Evolutionary conservation across 192 early-diverging fungal genomes (phyloP).

Genomic region (Mortierella claussenii): DNA sequence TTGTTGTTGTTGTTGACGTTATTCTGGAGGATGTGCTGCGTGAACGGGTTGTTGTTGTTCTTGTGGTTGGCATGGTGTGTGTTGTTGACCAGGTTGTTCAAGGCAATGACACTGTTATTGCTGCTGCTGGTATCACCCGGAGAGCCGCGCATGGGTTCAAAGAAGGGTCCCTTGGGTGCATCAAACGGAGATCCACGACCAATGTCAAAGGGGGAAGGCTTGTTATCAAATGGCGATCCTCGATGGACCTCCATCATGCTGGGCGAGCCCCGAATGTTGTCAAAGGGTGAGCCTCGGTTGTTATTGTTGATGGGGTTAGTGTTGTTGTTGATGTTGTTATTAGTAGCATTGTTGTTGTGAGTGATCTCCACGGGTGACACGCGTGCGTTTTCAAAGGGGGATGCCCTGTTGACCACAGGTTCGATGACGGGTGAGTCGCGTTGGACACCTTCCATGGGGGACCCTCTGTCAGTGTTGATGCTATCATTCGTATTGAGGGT

Average conservation of each 20-base stretch:
- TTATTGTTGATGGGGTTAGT: too few relatives aligned
- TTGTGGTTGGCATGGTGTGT: background rate
- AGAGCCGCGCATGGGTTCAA: slow-evolving; percentile 13
- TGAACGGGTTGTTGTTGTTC: slow-evolving; percentile 5
- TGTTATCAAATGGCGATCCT: slow-evolving; percentile 18
- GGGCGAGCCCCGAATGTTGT: background rate
- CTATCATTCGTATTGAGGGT: background rate
- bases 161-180: slow-evolving; percentile 10
- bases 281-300: background rate
- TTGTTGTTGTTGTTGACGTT: slow-evolving; percentile 2
- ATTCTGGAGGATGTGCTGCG: background rate
- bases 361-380: slow-evolving; percentile 3
- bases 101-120: background rate
- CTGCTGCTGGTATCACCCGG: slow-evolving; percentile 5
- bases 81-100: background rate
- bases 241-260: slow-evolving; percentile 10
- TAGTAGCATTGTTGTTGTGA: too few relatives aligned
- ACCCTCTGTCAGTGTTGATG: slow-evolving; percentile 7
- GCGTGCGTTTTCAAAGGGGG: slow-evolving; percentile 10
- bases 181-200: slow-evolving; percentile 28
- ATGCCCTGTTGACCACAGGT: slow-evolving; percentile 12
- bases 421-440: slow-evolving; percentile 2
- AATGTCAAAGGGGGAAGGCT: slow-evolving; percentile 11
- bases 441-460: slow-evolving; percentile 21
- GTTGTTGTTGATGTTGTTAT: too few relatives aligned